Evolutionary conservation across 805 yeast genomes (phyloP), one percentile per base, ranked within the genome.

Genomic region (Candida quercuum): DNA sequence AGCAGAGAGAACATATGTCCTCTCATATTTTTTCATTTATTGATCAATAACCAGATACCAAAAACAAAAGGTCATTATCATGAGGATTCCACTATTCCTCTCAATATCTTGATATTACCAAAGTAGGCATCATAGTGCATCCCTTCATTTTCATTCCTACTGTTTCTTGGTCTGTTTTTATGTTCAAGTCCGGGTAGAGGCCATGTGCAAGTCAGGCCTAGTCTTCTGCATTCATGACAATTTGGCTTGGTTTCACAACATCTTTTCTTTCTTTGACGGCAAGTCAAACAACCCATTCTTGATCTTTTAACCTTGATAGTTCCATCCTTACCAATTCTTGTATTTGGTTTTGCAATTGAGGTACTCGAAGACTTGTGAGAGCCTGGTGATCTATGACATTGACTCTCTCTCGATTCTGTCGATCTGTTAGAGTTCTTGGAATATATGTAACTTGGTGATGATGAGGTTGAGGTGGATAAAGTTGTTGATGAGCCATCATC

Each of bases 211-310:
- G 67, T 71, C 34, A 84, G 63, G 11, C 76, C 67, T 19, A 85
- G 64, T 36, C 93, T 61, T n/a, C 59, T 45, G 57, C 94, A 85
- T 48, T 84, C 88, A 1, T 64, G 54, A 51, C 95, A 85, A 19
- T 56, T 57, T 4, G 94, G 94, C 38, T 69, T 69, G 1, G 69
- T 63, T 53, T 85, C 93, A 51, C 86, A 82, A 47, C 94, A 85
- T 38, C 88, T 69, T 54, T 83, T 85, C 66, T 85, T 85, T 19
- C 95, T 61, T 41, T 73, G 75, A 32, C 93, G 71, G 48, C 95
- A 85, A 2, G 94, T 82, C 30, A 81, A 63, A 55, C 94, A 85
- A 0, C 95, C 95, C 68, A 70, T 67, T 50, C 86, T 67, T 14
- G 83, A 76, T 39, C 86, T 63, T 48, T 66, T 62, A 18, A 43